Conservation (phyloP, 139 green algal genomes). For the Volvox reticuliferus region DNA sequence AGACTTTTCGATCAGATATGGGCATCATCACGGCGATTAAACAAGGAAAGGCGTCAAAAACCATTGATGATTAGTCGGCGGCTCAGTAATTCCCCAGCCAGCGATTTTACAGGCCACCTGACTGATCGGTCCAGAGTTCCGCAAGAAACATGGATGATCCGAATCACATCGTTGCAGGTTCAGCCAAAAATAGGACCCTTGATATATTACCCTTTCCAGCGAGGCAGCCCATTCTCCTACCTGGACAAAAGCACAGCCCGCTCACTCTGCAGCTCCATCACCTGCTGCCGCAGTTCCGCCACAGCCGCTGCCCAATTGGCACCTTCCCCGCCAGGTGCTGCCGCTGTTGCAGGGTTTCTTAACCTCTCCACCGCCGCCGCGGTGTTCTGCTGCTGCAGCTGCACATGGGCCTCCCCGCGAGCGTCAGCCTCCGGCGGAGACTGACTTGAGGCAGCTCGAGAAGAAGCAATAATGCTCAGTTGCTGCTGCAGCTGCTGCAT, state of each 20-base stretch:
- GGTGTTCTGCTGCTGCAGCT: constrained; percentile 32
- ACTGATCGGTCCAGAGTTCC: too few relatives aligned
- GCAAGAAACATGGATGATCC: too few relatives aligned
- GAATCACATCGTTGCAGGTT: too few relatives aligned
- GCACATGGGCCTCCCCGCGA: neutral
- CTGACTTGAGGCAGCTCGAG: neutral
- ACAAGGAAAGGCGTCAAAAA: too few relatives aligned
- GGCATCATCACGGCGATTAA: too few relatives aligned
- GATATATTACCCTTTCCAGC: too few relatives aligned
- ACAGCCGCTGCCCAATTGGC: neutral
- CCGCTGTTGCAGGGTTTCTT: neutral
- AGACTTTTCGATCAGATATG: too few relatives aligned
- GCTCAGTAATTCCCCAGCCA: too few relatives aligned
- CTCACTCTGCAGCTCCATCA: constrained; percentile 36
- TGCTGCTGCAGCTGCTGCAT: constrained; percentile 15
- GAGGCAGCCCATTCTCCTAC: neutral
- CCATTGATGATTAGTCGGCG: too few relatives aligned
- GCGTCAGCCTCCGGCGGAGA: neutral
- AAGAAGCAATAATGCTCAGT: neutral
- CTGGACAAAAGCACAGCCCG: constrained; percentile 1
- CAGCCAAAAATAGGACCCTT: too few relatives aligned
- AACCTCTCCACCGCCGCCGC: constrained; percentile 8
- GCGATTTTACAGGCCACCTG: too few relatives aligned
- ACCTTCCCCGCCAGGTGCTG: neutral
- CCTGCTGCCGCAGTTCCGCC: constrained; percentile 27